A percentile compares a stretch with the other conserved stretches of the same genome.
phyloP scores from a whole-genome alignment of 1,284 basidiomycete genomes.

The Prillingera fragicola region DNA sequence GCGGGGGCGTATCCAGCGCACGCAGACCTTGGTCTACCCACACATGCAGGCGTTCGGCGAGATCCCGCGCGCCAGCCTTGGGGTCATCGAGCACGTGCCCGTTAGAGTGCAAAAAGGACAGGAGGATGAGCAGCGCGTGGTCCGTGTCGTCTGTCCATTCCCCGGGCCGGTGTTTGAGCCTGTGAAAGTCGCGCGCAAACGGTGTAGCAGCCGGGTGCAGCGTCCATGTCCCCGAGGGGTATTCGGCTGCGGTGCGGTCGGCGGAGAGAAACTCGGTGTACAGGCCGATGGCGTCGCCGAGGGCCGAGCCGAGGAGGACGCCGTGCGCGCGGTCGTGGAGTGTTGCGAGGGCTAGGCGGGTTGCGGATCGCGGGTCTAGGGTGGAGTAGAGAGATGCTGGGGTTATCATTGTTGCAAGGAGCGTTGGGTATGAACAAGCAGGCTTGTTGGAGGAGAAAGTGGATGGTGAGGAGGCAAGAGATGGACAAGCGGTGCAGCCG shows the following conservation, averaged over 20 bases:
- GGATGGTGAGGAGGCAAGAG: no score
- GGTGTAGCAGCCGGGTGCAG: conserved; percentile 8
- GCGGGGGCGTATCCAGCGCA: conserved; percentile 10
- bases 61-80: conserved; percentile 1
- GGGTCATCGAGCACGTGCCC: background rate
- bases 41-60: conserved; percentile 4
- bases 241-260: background rate
- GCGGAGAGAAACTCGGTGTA: conserved; percentile 16
- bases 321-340: conserved; percentile 11
- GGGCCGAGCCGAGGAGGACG: conserved; percentile 8
- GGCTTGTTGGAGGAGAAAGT: no score
- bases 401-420: no score
- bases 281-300: conserved; percentile 16
- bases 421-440: no score
- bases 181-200: conserved; percentile 16
- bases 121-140: conserved; percentile 13
- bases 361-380: no score
- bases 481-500: no score
- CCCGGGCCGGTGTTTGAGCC: conserved; percentile 9
- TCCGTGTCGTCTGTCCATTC: conserved; percentile 21
- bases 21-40: conserved; percentile 15
- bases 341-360: background rate
- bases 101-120: conserved; percentile 14
- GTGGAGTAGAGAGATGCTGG: no score
- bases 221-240: conserved; percentile 2